Conservation (phyloP, 345 rosid genomes). For the Eucalyptus microcorys region DNA sequence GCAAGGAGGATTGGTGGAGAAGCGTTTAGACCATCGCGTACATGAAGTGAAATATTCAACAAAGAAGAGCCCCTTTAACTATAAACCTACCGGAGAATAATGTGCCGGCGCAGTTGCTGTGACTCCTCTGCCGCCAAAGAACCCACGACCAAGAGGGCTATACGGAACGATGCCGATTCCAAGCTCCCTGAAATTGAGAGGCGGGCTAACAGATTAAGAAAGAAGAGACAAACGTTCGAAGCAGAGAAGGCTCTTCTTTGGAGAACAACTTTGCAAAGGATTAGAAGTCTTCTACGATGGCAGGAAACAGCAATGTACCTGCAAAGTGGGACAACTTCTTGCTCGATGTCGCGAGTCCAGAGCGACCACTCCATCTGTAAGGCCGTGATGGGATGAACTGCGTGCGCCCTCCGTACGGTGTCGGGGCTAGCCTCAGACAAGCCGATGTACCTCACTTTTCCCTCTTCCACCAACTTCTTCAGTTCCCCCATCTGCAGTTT, state of each 20-base stretch:
- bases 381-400: conserved; percentile 32
- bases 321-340: conserved; percentile 18
- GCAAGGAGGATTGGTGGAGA: not conserved
- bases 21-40: not conserved
- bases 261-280: not conserved
- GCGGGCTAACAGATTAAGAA: not conserved
- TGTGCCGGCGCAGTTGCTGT: not conserved
- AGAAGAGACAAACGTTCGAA: not conserved
- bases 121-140: not conserved
- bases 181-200: not conserved
- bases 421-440: conserved; percentile 36
- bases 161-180: conserved; percentile 5
- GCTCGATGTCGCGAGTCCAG: conserved; percentile 31
- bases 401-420: conserved; percentile 26
- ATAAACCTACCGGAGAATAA: not conserved
- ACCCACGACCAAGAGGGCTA: conserved; percentile 11
- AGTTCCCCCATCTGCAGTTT: conserved; percentile 17
- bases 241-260: not conserved
- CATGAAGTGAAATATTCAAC: not conserved
- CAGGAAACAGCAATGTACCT: conserved; percentile 1
- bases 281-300: not conserved
- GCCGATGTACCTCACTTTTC: conserved; percentile 28
- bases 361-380: conserved; percentile 25
- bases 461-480: conserved; percentile 28
- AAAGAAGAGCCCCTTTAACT: not conserved